Conservation (phyloP, 805 yeast species). For the Tetrapisispora pingtungensis region DNA sequence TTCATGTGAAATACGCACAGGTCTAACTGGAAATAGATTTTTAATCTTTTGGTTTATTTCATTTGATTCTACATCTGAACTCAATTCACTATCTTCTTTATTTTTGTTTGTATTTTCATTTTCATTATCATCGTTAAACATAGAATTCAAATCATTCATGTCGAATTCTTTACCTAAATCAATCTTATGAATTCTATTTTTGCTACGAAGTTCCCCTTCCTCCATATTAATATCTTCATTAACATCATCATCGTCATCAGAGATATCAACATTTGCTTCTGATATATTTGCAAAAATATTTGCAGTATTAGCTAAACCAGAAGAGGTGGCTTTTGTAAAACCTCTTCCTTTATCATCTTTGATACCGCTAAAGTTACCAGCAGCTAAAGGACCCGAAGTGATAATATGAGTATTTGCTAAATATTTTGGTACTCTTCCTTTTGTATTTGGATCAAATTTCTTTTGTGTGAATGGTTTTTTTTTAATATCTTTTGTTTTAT, state of each 20-base stretch:
- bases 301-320: slow-evolving; percentile 6
- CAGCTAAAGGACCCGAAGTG: slow-evolving; percentile 63
- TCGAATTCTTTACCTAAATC: slow-evolving; percentile 55
- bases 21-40: slow-evolving; percentile 58
- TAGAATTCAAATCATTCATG: slow-evolving; percentile 29
- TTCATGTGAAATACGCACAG: slow-evolving; percentile 42
- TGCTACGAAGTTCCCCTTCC: slow-evolving; percentile 6
- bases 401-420: slow-evolving; percentile 47
- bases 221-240: slow-evolving; percentile 34
- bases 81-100: slow-evolving; percentile 13
- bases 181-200: slow-evolving; percentile 31
- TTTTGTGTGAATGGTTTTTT: slow-evolving; percentile 6
- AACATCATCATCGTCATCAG: slow-evolving; percentile 18
- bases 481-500: slow-evolving; percentile 9
- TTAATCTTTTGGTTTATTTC: slow-evolving; percentile 4
- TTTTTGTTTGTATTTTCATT: slow-evolving; percentile 7
- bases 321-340: slow-evolving; percentile 12
- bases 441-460: slow-evolving; percentile 1
- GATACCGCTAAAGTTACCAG: slow-evolving; percentile 37
- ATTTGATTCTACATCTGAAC: slow-evolving; percentile 13
- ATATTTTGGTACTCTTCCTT: slow-evolving; percentile 18
- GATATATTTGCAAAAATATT: not conserved
- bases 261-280: slow-evolving; percentile 14
- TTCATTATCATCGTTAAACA: not conserved
- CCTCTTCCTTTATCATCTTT: slow-evolving; percentile 21